Evolutionary conservation across 83 land plant genomes (phyloP), one percentile per base, ranked within the genome.

Genomic region (Diphasiastrum complanatum): DNA sequence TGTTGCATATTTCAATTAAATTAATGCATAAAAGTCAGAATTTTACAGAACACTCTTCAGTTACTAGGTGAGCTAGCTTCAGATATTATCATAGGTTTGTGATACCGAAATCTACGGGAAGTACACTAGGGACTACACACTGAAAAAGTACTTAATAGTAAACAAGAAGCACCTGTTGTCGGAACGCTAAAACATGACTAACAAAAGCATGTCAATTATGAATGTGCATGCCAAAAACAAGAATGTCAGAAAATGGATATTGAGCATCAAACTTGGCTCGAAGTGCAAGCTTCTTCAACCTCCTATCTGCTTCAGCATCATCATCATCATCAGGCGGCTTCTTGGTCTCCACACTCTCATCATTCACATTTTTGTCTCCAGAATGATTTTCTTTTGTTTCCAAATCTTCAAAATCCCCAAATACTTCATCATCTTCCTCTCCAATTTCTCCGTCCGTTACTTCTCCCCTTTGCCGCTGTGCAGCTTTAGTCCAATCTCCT

Each of bases 261-360:
- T 84, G 75, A 45, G 89, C 73, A 75, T 90, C 87, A 76, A 95
- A 95, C 62, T 80, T 79, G 41, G 99, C 99, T 63, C 87, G 79
- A 25, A 73, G 76, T 24, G 97, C 97, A 66, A 95, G 95, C 76
- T 95, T 95, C 58, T 90, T 90, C 3, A 80, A 75, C 69, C 83
- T 83, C 40, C 99, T 63, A 62, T 95, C 95, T 60, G 79, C 91
- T 45, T 32, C 68, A 33, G 59, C 68, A 25, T 59, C 30, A 23
- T 41, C 34, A 32, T 43, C 55, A 19, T 51, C 50, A 34, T 53
- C 65, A 48, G 51, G 45, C 32, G 73, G 63, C 37, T 81, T 77
- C 18, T 82, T 85, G 2, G 83, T 83, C 60, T 84, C 90, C 51
- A 87, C 40, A 60, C 79, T 90, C 69, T 83, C 97, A 77, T 79